A percentile compares a stretch with the other conserved stretches of the same genome.
Evolutionary conservation across 1,139 yeast species (phyloP).

Genomic region (Hyphopichia pseudoburtonii): DNA sequence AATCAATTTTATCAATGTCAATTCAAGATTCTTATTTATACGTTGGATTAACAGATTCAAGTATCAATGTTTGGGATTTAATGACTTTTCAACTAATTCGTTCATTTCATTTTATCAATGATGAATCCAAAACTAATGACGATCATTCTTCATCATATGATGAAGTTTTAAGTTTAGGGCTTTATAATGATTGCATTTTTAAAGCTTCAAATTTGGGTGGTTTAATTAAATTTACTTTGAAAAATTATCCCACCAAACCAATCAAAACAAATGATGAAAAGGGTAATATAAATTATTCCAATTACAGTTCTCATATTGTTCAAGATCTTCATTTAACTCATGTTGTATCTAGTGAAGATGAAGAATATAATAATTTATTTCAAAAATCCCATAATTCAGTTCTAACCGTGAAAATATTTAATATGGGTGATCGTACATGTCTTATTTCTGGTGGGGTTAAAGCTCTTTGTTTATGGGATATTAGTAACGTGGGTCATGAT

Average conservation of each 20-base stretch:
- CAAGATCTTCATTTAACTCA: slow-evolving; percentile 11
- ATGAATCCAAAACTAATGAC: slow-evolving; percentile 12
- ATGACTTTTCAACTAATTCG: slow-evolving; percentile 73
- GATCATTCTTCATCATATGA: slow-evolving; percentile 15
- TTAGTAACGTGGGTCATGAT: slow-evolving; percentile 19
- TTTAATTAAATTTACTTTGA: slow-evolving; percentile 50
- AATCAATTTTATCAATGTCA: slow-evolving; percentile 68
- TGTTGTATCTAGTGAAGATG: slow-evolving; percentile 17
- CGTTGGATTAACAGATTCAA: slow-evolving; percentile 75
- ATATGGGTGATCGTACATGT: slow-evolving; percentile 18
- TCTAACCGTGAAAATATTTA: slow-evolving; percentile 29
- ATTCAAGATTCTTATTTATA: slow-evolving; percentile 65
- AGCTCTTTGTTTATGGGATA: slow-evolving; percentile 38
- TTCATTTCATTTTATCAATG: slow-evolving; percentile 49
- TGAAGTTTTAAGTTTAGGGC: slow-evolving; percentile 43
- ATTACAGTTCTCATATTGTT: slow-evolving; percentile 5
- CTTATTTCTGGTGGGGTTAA: slow-evolving; percentile 42
- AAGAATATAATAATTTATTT: slow-evolving; percentile 13
- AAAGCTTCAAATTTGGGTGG: slow-evolving; percentile 58
- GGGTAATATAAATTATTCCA: slow-evolving; percentile 8
- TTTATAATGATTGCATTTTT: slow-evolving; percentile 51
- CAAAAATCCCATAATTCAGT: slow-evolving; percentile 20
- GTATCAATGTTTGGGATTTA: slow-evolving; percentile 79
- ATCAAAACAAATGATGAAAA: slow-evolving; percentile 8
- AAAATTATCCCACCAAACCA: slow-evolving; percentile 17